phyloP scores from a whole-genome alignment of 805 yeast genomes.

The Saccharomycopsis babjevae region DNA sequence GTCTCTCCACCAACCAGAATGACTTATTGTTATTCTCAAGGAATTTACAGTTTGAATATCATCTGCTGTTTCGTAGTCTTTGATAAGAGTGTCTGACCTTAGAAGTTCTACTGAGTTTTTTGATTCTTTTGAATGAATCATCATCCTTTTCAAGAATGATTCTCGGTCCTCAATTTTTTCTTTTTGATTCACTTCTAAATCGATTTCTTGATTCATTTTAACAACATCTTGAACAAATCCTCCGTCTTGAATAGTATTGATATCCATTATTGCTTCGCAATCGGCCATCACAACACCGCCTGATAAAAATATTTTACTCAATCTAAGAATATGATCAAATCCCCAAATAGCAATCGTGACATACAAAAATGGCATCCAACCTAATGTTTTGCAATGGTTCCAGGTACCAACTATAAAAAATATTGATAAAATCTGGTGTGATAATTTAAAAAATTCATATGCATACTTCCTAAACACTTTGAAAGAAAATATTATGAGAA shows the following conservation, averaged over 20 bases:
- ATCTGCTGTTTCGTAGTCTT: too few relatives aligned
- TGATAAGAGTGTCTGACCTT: not conserved
- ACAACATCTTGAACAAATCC: not conserved
- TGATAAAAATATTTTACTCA: constrained; percentile 25
- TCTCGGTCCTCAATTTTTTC: not conserved
- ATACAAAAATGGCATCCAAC: constrained; percentile 33
- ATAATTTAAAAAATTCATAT: constrained; percentile 37
- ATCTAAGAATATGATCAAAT: constrained; percentile 31
- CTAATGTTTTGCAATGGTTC: constrained; percentile 36
- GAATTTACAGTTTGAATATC: constrained; percentile 23
- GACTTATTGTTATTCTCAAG: constrained; percentile 37
- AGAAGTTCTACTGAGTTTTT: not conserved
- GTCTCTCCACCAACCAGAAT: constrained; percentile 33
- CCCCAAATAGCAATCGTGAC: constrained; percentile 33
- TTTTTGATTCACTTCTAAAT: not conserved
- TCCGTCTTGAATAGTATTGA: not conserved
- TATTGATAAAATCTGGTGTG: constrained; percentile 34
- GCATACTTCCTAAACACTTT: constrained; percentile 26
- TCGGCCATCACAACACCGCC: constrained; percentile 24
- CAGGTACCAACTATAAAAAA: constrained; percentile 36
- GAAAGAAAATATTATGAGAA: constrained; percentile 26
- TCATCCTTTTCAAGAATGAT: not conserved
- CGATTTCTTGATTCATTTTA: not conserved
- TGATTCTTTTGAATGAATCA: constrained; percentile 4
- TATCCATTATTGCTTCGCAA: constrained; percentile 19